Percentiles rank a stretch among this genome's conserved stretches.
phyloP scores from a whole-genome alignment of 2,329 filamentous ascomycete genomes.

The Beauveria rudraprayagi region DNA sequence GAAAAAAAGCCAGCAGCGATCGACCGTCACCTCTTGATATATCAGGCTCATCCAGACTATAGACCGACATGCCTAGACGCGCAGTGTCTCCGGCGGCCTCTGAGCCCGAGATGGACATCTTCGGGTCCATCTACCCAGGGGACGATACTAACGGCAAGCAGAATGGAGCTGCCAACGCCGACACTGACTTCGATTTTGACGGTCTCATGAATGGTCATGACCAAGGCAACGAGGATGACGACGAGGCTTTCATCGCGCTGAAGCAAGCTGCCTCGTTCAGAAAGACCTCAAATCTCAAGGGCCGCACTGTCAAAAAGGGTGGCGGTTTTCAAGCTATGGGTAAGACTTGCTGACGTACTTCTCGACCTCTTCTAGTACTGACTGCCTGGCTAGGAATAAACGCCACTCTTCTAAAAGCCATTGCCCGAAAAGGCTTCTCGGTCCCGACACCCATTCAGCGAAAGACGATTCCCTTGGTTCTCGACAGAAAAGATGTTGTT shows the following conservation, averaged over 20 bases:
- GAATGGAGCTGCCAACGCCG: conserved; percentile 23
- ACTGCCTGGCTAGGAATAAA: conserved; percentile 52
- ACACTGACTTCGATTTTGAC: conserved; percentile 46
- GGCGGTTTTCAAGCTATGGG: conserved; percentile 96
- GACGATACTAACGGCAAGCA: conserved; percentile 41
- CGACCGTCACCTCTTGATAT: neutral
- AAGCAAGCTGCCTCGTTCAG: conserved; percentile 82
- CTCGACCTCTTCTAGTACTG: neutral
- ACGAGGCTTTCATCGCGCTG: conserved; percentile 86
- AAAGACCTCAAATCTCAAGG: conserved; percentile 74
- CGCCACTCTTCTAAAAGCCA: conserved; percentile 77
- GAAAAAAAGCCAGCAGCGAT: neutral
- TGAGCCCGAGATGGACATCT: conserved; percentile 88
- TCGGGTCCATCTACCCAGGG: conserved; percentile 63
- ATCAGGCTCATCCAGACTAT: neutral
- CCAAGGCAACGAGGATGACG: conserved; percentile 52
- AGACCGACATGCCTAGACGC: conserved; percentile 56
- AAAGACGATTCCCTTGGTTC: conserved; percentile 86
- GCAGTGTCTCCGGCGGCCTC: conserved; percentile 74
- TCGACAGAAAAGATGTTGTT: conserved; percentile 91
- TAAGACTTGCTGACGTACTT: conserved; percentile 23
- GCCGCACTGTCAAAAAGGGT: conserved; percentile 83
- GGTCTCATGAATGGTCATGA: conserved; percentile 48
- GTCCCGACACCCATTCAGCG: conserved; percentile 96
- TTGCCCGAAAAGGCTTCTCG: conserved; percentile 87